These are phyloP conservation scores for Claviceps humidiphila DNA, from an alignment of 2,329 filamentous ascomycete genomes.

Conservation along the genomic window DNA sequence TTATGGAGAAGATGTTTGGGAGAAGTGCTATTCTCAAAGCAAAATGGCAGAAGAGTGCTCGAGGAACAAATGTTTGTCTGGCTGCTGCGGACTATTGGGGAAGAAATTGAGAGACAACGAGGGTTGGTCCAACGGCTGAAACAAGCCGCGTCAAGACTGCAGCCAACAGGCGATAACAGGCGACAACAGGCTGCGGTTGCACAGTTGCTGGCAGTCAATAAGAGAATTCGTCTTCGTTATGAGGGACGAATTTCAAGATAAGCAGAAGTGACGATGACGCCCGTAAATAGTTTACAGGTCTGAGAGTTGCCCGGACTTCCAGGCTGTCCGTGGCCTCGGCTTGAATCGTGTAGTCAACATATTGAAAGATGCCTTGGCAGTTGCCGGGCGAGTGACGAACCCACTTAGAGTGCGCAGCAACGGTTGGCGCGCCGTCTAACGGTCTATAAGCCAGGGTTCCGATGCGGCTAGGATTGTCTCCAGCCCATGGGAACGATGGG, in stretches of 20 bases:
- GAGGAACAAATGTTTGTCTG: background rate
- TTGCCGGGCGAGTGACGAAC: background rate
- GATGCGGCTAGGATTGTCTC: no score
- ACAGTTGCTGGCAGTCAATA: background rate
- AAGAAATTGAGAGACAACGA: background rate
- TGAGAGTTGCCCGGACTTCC: no score
- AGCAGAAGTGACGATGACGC: no score
- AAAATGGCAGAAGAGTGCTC: background rate
- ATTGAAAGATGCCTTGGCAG: background rate
- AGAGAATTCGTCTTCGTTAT: background rate
- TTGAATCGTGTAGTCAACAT: no score
- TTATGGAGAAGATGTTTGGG: background rate
- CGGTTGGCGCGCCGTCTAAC: background rate
- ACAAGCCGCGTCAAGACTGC: background rate
- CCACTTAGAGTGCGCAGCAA: background rate
- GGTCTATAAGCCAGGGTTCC: background rate
- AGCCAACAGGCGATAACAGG: no score
- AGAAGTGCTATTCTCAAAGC: background rate
- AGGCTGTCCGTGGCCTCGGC: no score
- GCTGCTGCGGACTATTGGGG: background rate
- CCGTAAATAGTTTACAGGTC: no score
- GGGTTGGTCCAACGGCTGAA: background rate
- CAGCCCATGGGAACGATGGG: no score
- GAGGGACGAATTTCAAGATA: no score
- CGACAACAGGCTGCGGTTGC: background rate